These are phyloP conservation scores for Arthroderma sp. DNA, from an alignment of 2,329 filamentous ascomycete species.

Conservation along the genomic window DNA sequence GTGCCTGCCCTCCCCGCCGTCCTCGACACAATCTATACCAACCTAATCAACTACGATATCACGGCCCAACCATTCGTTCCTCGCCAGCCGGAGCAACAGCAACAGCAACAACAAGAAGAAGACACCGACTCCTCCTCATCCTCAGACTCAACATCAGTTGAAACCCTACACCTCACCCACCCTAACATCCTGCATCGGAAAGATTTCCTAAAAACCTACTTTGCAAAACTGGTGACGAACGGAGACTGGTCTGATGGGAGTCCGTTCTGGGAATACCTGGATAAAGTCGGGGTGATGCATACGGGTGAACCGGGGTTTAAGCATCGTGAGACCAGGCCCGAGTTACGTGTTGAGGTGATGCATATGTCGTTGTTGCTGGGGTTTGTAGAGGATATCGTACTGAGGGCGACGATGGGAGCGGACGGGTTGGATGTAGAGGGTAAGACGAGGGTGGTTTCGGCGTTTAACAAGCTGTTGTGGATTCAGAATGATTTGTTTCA, in stretches of 20 bases:
- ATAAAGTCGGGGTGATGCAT: slow-evolving; percentile 19
- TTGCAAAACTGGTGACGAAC: slow-evolving; percentile 17
- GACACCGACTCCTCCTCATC: slow-evolving; percentile 1
- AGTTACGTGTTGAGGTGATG: slow-evolving; percentile 18
- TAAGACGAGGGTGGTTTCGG: slow-evolving; percentile 15
- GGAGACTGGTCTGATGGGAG: slow-evolving; percentile 18
- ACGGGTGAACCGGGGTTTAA: slow-evolving; percentile 18
- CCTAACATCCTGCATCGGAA: slow-evolving; percentile 19
- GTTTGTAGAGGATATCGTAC: slow-evolving; percentile 17
- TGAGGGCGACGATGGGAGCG: slow-evolving; percentile 16
- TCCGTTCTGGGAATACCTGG: slow-evolving; percentile 18
- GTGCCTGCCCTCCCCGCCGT: slow-evolving; percentile 15
- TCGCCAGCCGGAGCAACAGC: slow-evolving; percentile 12
- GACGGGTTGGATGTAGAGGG: slow-evolving; percentile 15
- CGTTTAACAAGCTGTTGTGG: slow-evolving; percentile 20
- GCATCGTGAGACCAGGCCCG: slow-evolving; percentile 14
- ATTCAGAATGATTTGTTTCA: slow-evolving; percentile 22
- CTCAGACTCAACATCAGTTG: slow-evolving; percentile 3
- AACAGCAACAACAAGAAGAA: too few species aligned
- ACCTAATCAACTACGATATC: slow-evolving; percentile 19
- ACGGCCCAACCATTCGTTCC: slow-evolving; percentile 19
- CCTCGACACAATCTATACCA: slow-evolving; percentile 19
- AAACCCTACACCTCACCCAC: slow-evolving; percentile 14
- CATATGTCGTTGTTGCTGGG: slow-evolving; percentile 17
- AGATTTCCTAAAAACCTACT: slow-evolving; percentile 18